Evolutionary conservation across 495 filamentous ascomycete genomes (phyloP), one percentile per base, ranked within the genome.

Genomic region (Talaromyces trachyspermus): DNA sequence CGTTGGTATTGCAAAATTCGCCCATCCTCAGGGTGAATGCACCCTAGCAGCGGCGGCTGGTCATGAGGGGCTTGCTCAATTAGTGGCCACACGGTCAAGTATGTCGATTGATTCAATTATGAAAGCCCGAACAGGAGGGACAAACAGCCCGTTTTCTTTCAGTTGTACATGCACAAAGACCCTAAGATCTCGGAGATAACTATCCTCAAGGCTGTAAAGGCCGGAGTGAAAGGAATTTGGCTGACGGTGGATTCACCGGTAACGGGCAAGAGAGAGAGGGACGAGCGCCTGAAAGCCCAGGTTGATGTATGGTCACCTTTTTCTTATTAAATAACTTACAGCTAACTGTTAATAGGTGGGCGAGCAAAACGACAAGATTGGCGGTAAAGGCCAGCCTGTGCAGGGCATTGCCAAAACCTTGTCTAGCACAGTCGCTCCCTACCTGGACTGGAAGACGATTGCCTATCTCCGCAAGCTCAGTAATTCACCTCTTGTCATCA

Each of bases 101-200:
- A 65, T 66, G 51, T 51, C 67, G 1, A 60, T 94, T 58, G 87
- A 94, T 62, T 80, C 85, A 57, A 87, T 94, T 36, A 67, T 84
- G 49, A 81, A 84, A 43, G 60, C 40, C n/a, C 56, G 62, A 1
- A 49, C 55, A 10, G 56, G 54, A n/a, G 44, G 44, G 2, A 75
- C 73, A 26, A 61, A 0, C 89, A 94, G 55, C 77, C 85, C 5
- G 79, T 92, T 55, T 94, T 88, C 80, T 70, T 88, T 37, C 89
- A 95, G 61, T 71, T 95, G 0, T 95, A 95, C 69, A 87, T 95
- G 48, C 91, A 92, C 66, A 84, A 85, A 54, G 79, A 94, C 68
- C 77, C 86, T 14, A 71, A 70, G 30, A 83, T 88, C 55, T 92
- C 89, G 12, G 77, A 84, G 63, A 73, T 78, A 32, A 84, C 88